phyloP scores from a whole-genome alignment of 1,139 yeast species.

The Hyphopichia fennica region DNA sequence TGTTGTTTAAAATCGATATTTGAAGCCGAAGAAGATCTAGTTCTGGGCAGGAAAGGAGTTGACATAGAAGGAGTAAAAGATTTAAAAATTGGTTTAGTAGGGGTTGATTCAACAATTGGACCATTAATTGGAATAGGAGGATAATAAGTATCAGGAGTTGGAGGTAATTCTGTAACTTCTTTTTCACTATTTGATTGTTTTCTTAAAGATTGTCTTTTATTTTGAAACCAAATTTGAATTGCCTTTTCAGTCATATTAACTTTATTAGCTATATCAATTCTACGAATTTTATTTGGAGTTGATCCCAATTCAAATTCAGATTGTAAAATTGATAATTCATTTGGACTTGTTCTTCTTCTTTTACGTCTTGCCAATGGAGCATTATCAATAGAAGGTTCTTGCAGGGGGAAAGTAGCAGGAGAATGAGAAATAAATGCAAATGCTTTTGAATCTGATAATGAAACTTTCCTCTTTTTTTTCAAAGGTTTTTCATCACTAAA shows the following conservation, averaged over 20 bases:
- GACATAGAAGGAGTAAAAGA: constrained; percentile 15
- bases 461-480: background rate
- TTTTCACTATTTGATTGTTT: constrained; percentile 44
- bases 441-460: constrained; percentile 28
- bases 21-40: constrained; percentile 23
- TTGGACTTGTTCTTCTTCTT: constrained; percentile 91
- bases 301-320: constrained; percentile 72
- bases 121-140: background rate
- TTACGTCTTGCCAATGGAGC: constrained; percentile 89
- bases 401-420: constrained; percentile 78
- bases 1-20: constrained; percentile 3
- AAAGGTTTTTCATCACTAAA: background rate
- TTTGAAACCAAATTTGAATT: constrained; percentile 98
- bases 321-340: constrained; percentile 78
- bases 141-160: constrained; percentile 30
- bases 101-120: constrained; percentile 20
- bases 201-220: constrained; percentile 82
- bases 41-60: constrained; percentile 21
- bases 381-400: constrained; percentile 85
- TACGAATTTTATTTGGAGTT: constrained; percentile 77
- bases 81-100: constrained; percentile 22
- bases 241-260: constrained; percentile 96
- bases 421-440: constrained; percentile 93
- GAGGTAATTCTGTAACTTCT: constrained; percentile 47
- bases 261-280: constrained; percentile 71